Conservation (phyloP, 768 basidiomycete genomes). For the Mycena epipterygia region DNA sequence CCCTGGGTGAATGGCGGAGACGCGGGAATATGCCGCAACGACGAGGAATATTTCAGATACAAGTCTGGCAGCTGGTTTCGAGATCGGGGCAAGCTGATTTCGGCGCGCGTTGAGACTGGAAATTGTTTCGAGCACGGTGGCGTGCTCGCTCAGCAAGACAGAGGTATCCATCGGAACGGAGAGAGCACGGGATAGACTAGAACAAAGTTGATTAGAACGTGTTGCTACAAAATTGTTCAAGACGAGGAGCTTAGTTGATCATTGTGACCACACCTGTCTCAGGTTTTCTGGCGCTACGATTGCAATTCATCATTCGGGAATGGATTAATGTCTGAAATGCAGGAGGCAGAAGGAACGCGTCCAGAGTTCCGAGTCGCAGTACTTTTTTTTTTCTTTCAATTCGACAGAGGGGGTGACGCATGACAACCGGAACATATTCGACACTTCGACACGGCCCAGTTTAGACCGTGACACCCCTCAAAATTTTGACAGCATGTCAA, state of each 20-base stretch:
- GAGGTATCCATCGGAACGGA: not conserved
- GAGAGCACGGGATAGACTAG: not conserved
- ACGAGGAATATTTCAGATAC: conserved; percentile 22
- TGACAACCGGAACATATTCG: no score
- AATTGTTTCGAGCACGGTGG: conserved; percentile 11
- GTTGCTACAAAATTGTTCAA: not conserved
- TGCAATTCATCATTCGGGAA: no score
- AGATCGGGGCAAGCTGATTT: conserved; percentile 12
- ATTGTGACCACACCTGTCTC: not conserved
- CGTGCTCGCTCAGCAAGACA: conserved; percentile 9
- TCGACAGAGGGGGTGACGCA: no score
- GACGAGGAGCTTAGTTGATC: not conserved
- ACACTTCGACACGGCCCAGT: no score
- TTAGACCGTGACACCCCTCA: no score
- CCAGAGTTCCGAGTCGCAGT: no score
- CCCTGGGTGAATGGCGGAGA: not conserved
- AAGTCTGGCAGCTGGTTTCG: conserved; percentile 20
- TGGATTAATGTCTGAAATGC: no score
- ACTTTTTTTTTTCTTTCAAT: no score
- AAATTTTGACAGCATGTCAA: no score
- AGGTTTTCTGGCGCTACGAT: no score
- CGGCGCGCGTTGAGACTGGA: conserved; percentile 16
- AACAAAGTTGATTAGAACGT: not conserved
- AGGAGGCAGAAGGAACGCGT: no score
- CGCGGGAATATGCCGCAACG: conserved; percentile 7